Base-by-base conservation (phyloP, 257 asterid species). In the Avicennia marina region DNA sequence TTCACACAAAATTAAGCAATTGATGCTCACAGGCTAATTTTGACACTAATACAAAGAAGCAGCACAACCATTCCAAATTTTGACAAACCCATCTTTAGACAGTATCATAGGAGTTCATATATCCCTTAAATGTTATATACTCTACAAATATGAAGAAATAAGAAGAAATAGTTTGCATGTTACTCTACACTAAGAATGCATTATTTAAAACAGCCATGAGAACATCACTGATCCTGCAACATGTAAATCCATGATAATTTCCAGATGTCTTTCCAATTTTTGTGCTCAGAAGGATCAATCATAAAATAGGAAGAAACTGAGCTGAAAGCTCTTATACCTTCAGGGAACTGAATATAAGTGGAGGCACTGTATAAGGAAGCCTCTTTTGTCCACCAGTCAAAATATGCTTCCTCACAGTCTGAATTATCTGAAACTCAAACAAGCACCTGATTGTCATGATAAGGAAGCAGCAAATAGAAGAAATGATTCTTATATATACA, bases 321-420 rank as follows among this genome's bases (percentile, higher is more conserved):
- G 52, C 60, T 55, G 62, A 67, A 65, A 66, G n/a, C 16, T 45
- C n/a, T 36, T 36, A 54, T 75, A 93, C 99, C 99, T 86, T 77
- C 25, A 93, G 80, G 42, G 96, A 75, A 69, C 75, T 82, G 63
- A 93, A 89, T 70, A 89, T 78, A 68, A 93, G 89, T 38, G 97
- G 88, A 69, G 99, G 99, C 58, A 86, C 82, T 1, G 96, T 93
- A 63, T 72, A 78, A 4, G 87, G 91, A 69, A 93, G 97, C 79
- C 96, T 85, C 87, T 80, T 89, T 18, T 79, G 76, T 67, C 97
- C 99, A 43, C 99, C 99, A 36, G 78, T 64, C 78, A 82, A 60
- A 64, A 93, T 74, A 74, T 93, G 96, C 78, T 86, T 89, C 95
- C 83, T 84, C 76, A 89, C 89, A 18, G 81, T 70, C 58, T 73